Conservation (phyloP, 169 alveolate genomes). For the Toxoplasma gondii region DNA sequence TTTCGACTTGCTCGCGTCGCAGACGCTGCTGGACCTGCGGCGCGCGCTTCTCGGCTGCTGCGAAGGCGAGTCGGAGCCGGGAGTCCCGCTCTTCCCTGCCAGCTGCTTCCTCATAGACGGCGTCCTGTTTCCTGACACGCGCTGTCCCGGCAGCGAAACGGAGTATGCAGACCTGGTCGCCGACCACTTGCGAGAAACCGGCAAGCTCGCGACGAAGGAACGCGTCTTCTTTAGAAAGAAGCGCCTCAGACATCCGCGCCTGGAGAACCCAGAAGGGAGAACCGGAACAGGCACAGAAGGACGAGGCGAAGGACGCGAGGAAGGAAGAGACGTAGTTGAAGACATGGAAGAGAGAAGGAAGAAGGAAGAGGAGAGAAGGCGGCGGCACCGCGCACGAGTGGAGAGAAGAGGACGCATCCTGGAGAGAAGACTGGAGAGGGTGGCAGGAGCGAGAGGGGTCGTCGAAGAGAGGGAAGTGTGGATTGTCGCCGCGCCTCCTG, state of each 20-base stretch:
- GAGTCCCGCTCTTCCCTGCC: conserved; percentile 58
- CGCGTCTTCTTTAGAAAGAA: background rate
- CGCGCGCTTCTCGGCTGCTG: conserved; percentile 67
- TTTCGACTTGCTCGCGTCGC: conserved; percentile 69
- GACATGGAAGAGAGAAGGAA: background rate
- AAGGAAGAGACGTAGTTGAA: background rate
- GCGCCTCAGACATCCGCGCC: background rate
- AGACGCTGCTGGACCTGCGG: conserved; percentile 67
- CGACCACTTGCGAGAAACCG: conserved; percentile 18
- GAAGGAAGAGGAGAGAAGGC: background rate
- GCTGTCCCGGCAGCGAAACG: background rate
- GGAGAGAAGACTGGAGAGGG: background rate
- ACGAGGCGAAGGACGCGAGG: background rate
- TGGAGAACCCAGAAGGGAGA: background rate
- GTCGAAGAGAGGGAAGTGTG: background rate
- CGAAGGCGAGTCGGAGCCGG: conserved; percentile 63
- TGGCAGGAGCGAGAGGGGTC: background rate
- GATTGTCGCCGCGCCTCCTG: background rate
- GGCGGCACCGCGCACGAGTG: background rate
- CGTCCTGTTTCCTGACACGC: conserved; percentile 63
- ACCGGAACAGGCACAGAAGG: background rate
- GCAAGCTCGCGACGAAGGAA: background rate
- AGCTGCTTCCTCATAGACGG: conserved; percentile 71
- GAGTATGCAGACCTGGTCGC: conserved; percentile 25
- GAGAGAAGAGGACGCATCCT: background rate